phyloP scores from a whole-genome alignment of 2,329 filamentous ascomycete species.

The Colletotrichum cuscutae region DNA sequence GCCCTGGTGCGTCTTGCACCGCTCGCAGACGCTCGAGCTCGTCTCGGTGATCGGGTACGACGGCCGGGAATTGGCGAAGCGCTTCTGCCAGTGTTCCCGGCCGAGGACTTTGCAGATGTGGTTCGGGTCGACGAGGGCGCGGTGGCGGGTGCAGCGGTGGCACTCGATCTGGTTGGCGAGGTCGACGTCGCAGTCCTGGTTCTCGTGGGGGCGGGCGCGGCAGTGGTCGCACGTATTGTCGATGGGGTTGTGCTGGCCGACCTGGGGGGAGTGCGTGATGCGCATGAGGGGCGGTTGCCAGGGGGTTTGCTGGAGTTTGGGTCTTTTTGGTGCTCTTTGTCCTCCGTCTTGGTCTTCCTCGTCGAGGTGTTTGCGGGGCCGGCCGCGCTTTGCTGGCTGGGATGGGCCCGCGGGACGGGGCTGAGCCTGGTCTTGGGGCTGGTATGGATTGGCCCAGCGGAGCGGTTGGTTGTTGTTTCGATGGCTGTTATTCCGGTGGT shows the following conservation, averaged over 20 bases:
- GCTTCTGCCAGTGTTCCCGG: slow-evolving; percentile 25
- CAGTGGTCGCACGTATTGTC: slow-evolving; percentile 26
- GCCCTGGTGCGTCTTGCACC: slow-evolving; percentile 9
- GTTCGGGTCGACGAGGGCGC: slow-evolving; percentile 21
- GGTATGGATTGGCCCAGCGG: background rate
- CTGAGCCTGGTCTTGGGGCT: background rate
- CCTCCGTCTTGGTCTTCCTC: background rate
- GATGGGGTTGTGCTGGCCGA: background rate
- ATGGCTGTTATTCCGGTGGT: background rate
- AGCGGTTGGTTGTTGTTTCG: background rate
- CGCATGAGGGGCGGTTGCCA: background rate
- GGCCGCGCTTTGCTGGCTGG: too few species aligned
- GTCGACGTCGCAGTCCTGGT: slow-evolving; percentile 26
- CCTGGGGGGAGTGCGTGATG: background rate
- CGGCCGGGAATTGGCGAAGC: slow-evolving; percentile 28
- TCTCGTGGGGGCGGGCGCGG: background rate
- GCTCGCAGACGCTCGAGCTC: slow-evolving; percentile 19
- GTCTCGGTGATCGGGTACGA: slow-evolving; percentile 10
- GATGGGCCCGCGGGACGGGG: background rate
- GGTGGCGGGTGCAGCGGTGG: slow-evolving; percentile 26
- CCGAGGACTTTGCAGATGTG: slow-evolving; percentile 25
- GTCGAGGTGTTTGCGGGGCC: too few species aligned
- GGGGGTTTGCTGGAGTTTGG: background rate
- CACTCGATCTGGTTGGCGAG: slow-evolving; percentile 30
- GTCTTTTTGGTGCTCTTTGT: background rate